phyloP scores from a whole-genome alignment of 176 grass and related monocot genomes.

The Musa acuminata region DNA sequence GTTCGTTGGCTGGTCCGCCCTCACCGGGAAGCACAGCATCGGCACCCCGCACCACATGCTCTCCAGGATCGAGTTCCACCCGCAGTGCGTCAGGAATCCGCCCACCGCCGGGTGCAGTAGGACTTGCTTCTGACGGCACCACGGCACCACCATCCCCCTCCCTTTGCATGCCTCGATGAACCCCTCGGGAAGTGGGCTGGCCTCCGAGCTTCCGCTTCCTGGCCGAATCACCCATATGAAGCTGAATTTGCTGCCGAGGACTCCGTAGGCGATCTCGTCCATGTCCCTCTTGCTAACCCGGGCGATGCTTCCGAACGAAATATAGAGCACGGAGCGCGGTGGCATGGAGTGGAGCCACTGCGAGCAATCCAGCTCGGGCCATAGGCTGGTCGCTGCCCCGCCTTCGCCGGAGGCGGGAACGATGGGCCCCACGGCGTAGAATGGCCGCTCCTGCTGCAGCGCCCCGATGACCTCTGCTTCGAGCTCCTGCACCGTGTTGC shows the following conservation, averaged over 20 bases:
- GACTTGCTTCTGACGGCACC: conserved; percentile 69
- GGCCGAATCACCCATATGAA: neutral
- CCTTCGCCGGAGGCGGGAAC: too few relatives aligned
- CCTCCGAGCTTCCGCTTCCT: conserved; percentile 4
- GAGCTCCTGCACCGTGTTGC: too few relatives aligned
- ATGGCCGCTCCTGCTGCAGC: too few relatives aligned
- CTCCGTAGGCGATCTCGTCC: neutral
- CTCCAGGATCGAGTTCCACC: conserved; percentile 75
- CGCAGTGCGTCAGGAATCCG: conserved; percentile 69
- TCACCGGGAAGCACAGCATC: conserved; percentile 71
- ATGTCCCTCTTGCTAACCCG: too few relatives aligned
- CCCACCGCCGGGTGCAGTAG: conserved; percentile 42
- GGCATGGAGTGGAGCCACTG: too few relatives aligned
- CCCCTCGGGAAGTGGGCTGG: conserved; percentile 35
- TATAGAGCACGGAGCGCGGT: too few relatives aligned
- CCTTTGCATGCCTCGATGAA: conserved; percentile 22
- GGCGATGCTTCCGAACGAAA: too few relatives aligned
- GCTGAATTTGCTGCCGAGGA: neutral
- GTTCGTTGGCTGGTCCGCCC: conserved; percentile 66
- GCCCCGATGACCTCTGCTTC: too few relatives aligned
- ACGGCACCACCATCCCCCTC: conserved; percentile 43
- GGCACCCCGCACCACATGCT: conserved; percentile 47
- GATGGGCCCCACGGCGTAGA: too few relatives aligned
- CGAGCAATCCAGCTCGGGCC: too few relatives aligned
- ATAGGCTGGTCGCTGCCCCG: too few relatives aligned